These are phyloP conservation scores for Aspergillus fumigatus DNA, from an alignment of 2,329 filamentous ascomycete species.

Conservation along the genomic window DNA sequence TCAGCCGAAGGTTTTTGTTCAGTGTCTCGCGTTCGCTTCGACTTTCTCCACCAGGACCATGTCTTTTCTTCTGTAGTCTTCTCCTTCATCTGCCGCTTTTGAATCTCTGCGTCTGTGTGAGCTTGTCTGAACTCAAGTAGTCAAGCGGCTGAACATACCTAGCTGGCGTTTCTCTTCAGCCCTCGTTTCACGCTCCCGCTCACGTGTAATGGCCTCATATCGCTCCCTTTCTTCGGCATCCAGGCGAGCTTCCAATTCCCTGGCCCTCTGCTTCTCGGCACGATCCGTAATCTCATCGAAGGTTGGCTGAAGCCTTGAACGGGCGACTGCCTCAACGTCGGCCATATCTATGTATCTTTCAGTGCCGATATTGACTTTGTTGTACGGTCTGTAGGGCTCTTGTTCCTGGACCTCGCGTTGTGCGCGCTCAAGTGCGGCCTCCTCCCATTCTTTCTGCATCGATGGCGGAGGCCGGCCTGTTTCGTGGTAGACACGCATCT, in stretches of 20 bases:
- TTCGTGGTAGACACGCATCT: slow-evolving; percentile 71
- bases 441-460: slow-evolving; percentile 71
- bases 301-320: slow-evolving; percentile 71
- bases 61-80: slow-evolving; percentile 18
- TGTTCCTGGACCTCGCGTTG: slow-evolving; percentile 61
- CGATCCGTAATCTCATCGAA: slow-evolving; percentile 79
- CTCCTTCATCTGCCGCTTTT: slow-evolving; percentile 16
- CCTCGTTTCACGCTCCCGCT: slow-evolving; percentile 36
- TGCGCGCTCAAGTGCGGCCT: slow-evolving; percentile 65
- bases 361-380: slow-evolving; percentile 65
- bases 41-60: slow-evolving; percentile 25
- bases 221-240: slow-evolving; percentile 64
- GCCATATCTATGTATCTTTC: slow-evolving; percentile 74
- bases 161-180: slow-evolving; percentile 25
- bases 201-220: slow-evolving; percentile 45
- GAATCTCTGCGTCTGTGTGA: slow-evolving; percentile 10
- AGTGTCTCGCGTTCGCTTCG: slow-evolving; percentile 17
- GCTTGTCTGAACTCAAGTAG: neutral
- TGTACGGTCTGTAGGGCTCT: slow-evolving; percentile 56
- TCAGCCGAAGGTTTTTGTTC: slow-evolving; percentile 6
- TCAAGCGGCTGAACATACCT: slow-evolving; percentile 18
- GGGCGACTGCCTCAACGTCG: slow-evolving; percentile 75
- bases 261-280: slow-evolving; percentile 66
- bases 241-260: slow-evolving; percentile 57
- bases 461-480: slow-evolving; percentile 69